A percentile compares a stretch with the other conserved stretches of the same genome.
Evolutionary conservation across 2,329 filamentous ascomycete genomes (phyloP).

Genomic region (Trichoderma guizhouense): DNA sequence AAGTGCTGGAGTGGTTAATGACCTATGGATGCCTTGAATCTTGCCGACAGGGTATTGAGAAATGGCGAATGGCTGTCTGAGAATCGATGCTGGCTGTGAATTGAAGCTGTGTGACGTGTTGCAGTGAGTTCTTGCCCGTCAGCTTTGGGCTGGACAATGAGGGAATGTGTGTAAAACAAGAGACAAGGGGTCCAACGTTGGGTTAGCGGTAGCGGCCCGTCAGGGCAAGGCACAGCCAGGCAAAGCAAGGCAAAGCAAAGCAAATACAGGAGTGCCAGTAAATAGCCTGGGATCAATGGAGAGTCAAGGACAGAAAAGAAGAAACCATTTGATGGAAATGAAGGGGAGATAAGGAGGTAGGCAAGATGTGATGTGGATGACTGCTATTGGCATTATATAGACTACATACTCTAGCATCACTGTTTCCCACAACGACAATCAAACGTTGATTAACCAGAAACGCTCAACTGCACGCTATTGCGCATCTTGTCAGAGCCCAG

Average conservation of each 20-base stretch:
- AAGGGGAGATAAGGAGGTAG: neutral
- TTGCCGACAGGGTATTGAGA: neutral
- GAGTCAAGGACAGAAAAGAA: neutral
- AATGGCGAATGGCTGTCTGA: neutral
- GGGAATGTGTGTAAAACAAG: neutral
- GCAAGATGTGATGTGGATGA: neutral
- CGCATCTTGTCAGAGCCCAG: neutral
- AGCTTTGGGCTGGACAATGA: neutral
- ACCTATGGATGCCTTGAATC: neutral
- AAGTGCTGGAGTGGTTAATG: neutral
- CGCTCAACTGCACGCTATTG: neutral
- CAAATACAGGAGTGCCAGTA: neutral
- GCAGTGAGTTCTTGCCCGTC: neutral
- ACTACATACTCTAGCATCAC: neutral
- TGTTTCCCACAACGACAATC: neutral
- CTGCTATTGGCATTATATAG: neutral
- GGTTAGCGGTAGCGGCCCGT: neutral
- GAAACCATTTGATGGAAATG: neutral
- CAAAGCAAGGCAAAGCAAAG: neutral
- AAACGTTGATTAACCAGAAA: slow-evolving; percentile 1
- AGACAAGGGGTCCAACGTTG: neutral
- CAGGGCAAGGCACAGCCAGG: neutral
- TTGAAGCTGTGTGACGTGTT: slow-evolving; percentile 8
- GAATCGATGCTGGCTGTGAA: neutral
- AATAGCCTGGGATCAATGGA: neutral